Percentiles rank a stretch among this genome's conserved stretches.
Evolutionary conservation across 78 protist genomes (phyloP).

Genomic region (Dictyostelium brefeldianum): DNA sequence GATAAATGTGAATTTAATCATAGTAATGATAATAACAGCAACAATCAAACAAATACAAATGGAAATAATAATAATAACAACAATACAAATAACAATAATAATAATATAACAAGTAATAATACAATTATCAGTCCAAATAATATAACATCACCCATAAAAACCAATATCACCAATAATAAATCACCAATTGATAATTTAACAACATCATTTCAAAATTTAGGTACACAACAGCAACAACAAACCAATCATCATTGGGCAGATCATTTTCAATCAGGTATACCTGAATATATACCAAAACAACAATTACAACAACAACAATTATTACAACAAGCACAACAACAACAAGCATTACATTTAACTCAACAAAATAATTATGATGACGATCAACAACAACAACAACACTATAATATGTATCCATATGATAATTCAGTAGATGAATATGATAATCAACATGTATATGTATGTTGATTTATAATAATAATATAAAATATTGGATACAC

Average conservation of each 20-base stretch:
- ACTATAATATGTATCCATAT: neutral
- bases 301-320: constrained; percentile 6
- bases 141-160: neutral
- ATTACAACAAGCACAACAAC: neutral
- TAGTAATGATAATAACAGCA: neutral
- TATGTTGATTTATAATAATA: neutral
- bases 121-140: neutral
- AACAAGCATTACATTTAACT: neutral
- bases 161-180: neutral
- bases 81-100: neutral
- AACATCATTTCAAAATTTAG: neutral
- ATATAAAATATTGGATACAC: neutral
- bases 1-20: constrained; percentile 39
- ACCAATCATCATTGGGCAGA: constrained; percentile 39
- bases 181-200: constrained; percentile 1
- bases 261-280: constrained; percentile 16
- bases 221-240: constrained; percentile 4
- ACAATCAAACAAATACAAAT: neutral
- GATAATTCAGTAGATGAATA: neutral
- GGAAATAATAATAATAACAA: neutral
- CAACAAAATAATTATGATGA: constrained; percentile 11
- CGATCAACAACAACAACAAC: neutral
- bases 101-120: neutral
- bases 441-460: constrained; percentile 10
- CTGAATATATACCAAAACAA: constrained; percentile 34